Evolutionary conservation across 208 protist species (phyloP).

Genomic region (Leishmania tropica): DNA sequence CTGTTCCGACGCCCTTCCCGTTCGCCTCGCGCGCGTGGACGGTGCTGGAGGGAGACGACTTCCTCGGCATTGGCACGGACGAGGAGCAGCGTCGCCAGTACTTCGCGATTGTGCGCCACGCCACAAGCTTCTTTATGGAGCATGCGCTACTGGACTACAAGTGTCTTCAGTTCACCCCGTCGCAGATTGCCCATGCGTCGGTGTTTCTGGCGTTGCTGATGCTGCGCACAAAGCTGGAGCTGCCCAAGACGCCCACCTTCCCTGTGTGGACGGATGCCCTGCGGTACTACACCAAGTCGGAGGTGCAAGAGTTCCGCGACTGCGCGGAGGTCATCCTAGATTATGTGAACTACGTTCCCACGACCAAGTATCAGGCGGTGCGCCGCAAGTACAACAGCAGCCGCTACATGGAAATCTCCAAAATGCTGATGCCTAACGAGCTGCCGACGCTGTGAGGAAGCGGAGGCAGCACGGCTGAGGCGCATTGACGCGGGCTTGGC

Average conservation of each 20-base stretch:
- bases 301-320: conserved; percentile 64
- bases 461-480: neutral
- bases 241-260: conserved; percentile 15
- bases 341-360: conserved; percentile 77
- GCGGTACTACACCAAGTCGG: conserved; percentile 68
- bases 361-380: conserved; percentile 87
- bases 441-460: conserved; percentile 33
- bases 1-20: conserved; percentile 82
- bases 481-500: neutral
- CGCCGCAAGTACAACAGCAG: conserved; percentile 86
- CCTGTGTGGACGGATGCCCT: conserved; percentile 68
- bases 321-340: conserved; percentile 85
- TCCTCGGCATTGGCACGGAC: conserved; percentile 32
- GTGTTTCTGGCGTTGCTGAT: conserved; percentile 90
- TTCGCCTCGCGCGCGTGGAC: conserved; percentile 85
- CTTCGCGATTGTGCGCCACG: conserved; percentile 53
- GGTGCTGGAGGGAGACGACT: conserved; percentile 70
- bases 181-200: conserved; percentile 90
- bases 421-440: conserved; percentile 68
- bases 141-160: conserved; percentile 89
- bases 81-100: conserved; percentile 45
- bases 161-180: conserved; percentile 93
- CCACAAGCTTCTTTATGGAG: conserved; percentile 88
- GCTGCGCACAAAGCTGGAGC: conserved; percentile 52
- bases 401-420: conserved; percentile 79